Evolutionary conservation across 345 rosid genomes (phyloP), one percentile per base, ranked within the genome.

Genomic region (Populus simonii): DNA sequence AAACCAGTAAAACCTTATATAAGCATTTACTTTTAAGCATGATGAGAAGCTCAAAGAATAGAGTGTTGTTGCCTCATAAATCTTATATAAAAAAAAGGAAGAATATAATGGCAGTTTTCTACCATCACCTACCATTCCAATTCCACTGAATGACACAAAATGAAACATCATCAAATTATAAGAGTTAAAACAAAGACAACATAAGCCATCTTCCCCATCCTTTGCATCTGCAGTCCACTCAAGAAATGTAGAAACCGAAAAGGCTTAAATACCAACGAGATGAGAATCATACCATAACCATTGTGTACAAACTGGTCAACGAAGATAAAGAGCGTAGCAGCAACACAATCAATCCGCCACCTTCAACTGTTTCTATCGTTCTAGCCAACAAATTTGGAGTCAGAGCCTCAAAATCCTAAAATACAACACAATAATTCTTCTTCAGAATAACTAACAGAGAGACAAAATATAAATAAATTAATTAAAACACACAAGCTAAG

Each of bases 311-410:
- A 82, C 97, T 90, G 79, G 99, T 96, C 79, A 96, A 80, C 0
- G 97, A 93, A 51, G 90, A 79, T 65, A 96, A 96, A 77, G 98
- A 92, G 38, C 92, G 92, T 18, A 96, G 88, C 79, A 96, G 80
- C 83, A 96, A 80, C 16, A 96, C 84, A 81, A 96, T 83, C 79
- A 96, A 71, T 70, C 99, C 99, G 65, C 98, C 99, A 74, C 99
- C 99, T 81, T 96, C 92, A 69, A 96, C 99, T 25, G 99, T 96
- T 84, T 96, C 99, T 73, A 93, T 91, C 5, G 99, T 96, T 82
- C 99, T 93, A 27, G 98, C 99, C 71, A 93, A 86, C 41, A 96
- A 90, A 89, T 96, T 96, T 31, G 98, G 99, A 47, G 99, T 93
- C 80, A 96, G 76, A 38, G 99, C 99, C 86, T 93, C 98, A 86